Conservation (phyloP, 2,329 filamentous ascomycete genomes). For the Pseudogymnoascus destructans region DNA sequence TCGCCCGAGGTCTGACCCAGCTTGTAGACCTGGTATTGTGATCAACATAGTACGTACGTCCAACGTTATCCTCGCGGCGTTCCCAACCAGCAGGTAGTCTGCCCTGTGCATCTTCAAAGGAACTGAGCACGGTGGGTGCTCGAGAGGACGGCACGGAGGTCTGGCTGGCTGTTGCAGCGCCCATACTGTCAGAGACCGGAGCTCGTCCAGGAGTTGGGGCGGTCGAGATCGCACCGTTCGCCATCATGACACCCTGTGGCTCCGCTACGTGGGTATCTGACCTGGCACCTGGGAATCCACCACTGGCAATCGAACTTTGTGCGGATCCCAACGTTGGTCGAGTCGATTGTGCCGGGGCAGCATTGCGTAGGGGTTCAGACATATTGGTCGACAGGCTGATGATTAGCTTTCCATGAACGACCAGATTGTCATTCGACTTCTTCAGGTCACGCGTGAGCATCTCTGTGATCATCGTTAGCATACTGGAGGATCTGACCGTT, state of each 20-base stretch:
- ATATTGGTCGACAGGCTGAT: constrained; percentile 93
- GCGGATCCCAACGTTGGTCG: constrained; percentile 25
- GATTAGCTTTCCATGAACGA: constrained; percentile 95
- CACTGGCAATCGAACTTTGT: constrained; percentile 21
- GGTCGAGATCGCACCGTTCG: constrained; percentile 22
- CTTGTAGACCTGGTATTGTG: constrained; percentile 95
- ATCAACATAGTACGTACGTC: constrained; percentile 94
- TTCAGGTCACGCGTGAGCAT: constrained; percentile 97
- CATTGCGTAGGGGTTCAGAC: constrained; percentile 45
- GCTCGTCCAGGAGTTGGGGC: constrained; percentile 25
- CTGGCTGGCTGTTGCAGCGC: constrained; percentile 16
- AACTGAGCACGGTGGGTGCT: constrained; percentile 52
- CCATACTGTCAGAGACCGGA: constrained; percentile 25
- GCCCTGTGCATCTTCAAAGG: constrained; percentile 93
- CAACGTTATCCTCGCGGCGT: constrained; percentile 84
- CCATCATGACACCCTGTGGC: constrained; percentile 20
- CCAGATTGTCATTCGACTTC: constrained; percentile 94
- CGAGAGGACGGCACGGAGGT: constrained; percentile 16
- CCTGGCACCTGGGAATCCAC: constrained; percentile 22
- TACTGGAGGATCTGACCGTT: constrained; percentile 11
- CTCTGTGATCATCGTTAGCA: constrained; percentile 36
- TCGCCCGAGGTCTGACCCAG: constrained; percentile 80
- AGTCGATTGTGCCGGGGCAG: constrained; percentile 17
- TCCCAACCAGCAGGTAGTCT: constrained; percentile 91
- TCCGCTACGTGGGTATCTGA: constrained; percentile 15